Evolutionary conservation across 768 basidiomycete genomes (phyloP), one percentile per base, ranked within the genome.

Genomic region (Roridomyces roridus): DNA sequence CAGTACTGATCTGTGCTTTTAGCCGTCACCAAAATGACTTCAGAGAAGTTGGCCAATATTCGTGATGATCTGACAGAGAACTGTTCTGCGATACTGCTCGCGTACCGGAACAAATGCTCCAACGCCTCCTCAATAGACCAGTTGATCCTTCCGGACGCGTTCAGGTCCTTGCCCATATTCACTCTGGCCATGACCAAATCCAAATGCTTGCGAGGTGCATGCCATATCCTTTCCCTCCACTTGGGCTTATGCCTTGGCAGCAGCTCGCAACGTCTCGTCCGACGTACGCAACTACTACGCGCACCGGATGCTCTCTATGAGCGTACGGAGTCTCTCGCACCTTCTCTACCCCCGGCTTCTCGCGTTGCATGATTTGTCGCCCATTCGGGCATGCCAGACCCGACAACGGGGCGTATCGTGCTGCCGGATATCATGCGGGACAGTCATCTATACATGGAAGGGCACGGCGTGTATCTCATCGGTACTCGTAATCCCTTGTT

Each of bases 131-230:
- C 85, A 5, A 74, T 81, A 0, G 88, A 90, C 6, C 96, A 99
- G 96, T 74, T 99, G 59, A 91, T 99, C 58, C 85, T 99, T 23
- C 97, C 97, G 6, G 97, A 98, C 73, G 88, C 91, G 0, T 95
- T 94, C 79, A 88, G 89, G 66, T 81, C 89, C 1, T 81, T 98
- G 39, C 93, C 95, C 0, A 78, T 94, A 17, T 95, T 88, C 68
- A 83, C 84, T 4, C 78, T 98, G 3, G 87, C 87, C 11, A 83
- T 98, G 29, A 79, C 90, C 42, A 99, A 99, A 76, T 84, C 84
- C 48, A 96, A 97, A 70, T 88, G 94, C 18, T 74, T 99, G n/a
- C 96, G 97, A 87, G 94, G 96, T 87, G n/a, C n/a, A n/a, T n/a
- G n/a, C 67, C 55, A 62, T 52, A 51, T 51, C 46, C 48, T 26